Base-by-base conservation (phyloP, 2,329 filamentous ascomycete genomes). In the Epicoccum sorghinum region DNA sequence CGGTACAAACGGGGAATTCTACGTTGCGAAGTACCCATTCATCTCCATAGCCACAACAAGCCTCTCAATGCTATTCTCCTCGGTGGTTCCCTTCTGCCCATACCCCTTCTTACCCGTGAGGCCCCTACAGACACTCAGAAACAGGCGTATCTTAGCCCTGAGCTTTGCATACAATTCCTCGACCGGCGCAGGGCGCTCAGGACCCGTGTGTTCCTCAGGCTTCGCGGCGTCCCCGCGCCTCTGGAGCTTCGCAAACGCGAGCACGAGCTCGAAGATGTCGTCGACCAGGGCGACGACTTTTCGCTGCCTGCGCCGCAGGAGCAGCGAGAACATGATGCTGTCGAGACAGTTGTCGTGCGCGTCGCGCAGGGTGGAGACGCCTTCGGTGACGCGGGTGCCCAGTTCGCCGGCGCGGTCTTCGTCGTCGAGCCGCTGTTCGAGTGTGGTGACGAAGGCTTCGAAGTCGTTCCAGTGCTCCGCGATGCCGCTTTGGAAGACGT, bases 401-500 rank as follows among this genome's bases (percentile, higher is more conserved):
- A 84, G 76, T 23, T 77, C 78, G 14, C 80, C 79, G 1, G 79
- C 69, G 4, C 52, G 57, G 33, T 75, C 72, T 60, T 75, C 74
- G 12, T 68, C 78, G 12, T 77, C 75, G 0, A 93, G 75, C 14
- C 80, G 79, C 2, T 66, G 67, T 71, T 93, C 83, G 12, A 95
- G 80, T 7, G 77, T 79, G 24, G 86, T 79, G 0, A 97, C 78
- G 61, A 86, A 88, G 0, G 69, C 68, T 43, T 89, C 84, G 56
- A 97, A 93, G 0, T 79, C 77, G 22, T 77, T 78, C 93, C 93
- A 98, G 0, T 88, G 86, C 13, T 82, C 80, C 7, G 83, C 83
- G 45, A 98, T 87, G 1, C 89, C 92, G 0, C 86, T 83, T 53
- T 93, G 90, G 59, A 96, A 88, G 64, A 93, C 89, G 68, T 97